Conservation (phyloP, 148 eudicot species). For the Rhododendron ovatum region DNA sequence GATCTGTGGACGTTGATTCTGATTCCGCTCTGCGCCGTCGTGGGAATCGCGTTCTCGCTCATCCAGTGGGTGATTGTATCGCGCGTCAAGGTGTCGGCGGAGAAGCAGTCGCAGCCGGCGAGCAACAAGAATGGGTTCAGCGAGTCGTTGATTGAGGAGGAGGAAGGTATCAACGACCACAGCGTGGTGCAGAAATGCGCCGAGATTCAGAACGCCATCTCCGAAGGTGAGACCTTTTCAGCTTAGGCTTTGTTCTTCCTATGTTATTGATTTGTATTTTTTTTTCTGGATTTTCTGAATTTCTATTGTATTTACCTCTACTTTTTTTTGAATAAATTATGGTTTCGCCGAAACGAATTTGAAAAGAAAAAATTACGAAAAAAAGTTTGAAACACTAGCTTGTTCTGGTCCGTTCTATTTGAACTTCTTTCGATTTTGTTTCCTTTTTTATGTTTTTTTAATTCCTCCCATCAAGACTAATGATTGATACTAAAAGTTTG, state of each 20-base stretch:
- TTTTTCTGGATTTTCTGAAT: neutral
- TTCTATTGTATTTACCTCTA: neutral
- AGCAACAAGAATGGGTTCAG: slow-evolving; percentile 34
- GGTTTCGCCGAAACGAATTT: neutral
- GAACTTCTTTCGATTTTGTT: neutral
- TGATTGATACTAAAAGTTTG: neutral
- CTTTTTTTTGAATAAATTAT: neutral
- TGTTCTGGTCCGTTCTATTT: too few species aligned
- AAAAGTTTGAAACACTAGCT: too few species aligned
- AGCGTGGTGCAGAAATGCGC: slow-evolving; percentile 67
- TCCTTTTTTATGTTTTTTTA: too few species aligned
- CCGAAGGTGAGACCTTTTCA: slow-evolving; percentile 57
- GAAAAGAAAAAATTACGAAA: too few species aligned
- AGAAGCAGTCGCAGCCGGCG: slow-evolving; percentile 6
- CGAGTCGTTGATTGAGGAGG: slow-evolving; percentile 77
- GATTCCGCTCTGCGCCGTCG: slow-evolving; percentile 65
- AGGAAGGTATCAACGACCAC: slow-evolving; percentile 66
- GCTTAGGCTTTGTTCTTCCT: neutral
- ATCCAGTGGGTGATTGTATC: slow-evolving; percentile 77
- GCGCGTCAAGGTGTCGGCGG: slow-evolving; percentile 45
- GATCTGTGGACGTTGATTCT: slow-evolving; percentile 78
- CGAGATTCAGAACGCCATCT: slow-evolving; percentile 80
- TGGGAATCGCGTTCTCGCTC: slow-evolving; percentile 72
- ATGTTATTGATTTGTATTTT: neutral
- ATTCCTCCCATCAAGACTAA: too few species aligned